phyloP scores from a whole-genome alignment of 176 grass and related monocot genomes.

The Olyra latifolia region DNA sequence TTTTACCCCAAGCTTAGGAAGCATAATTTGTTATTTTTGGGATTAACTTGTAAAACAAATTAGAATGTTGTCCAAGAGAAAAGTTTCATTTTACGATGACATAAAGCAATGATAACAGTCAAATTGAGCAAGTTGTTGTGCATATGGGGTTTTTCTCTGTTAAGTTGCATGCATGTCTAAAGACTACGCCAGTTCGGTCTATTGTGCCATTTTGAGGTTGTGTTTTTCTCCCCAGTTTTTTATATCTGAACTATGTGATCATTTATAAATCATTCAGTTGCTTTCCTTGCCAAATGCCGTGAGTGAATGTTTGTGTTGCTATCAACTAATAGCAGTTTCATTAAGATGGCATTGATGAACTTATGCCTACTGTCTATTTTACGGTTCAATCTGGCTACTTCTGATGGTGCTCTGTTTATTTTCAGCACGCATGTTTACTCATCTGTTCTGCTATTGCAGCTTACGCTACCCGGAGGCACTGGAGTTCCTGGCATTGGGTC shows the following conservation, averaged over 20 bases:
- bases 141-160: not conserved
- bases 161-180: not conserved
- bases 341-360: not conserved
- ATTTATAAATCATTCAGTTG: not conserved
- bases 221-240: not conserved
- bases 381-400: not conserved
- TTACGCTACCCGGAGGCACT: not conserved
- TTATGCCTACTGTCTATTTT: not conserved
- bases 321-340: not conserved
- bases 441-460: constrained; percentile 17
- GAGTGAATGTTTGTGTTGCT: not conserved
- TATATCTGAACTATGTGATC: not conserved
- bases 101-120: not conserved
- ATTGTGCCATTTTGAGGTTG: not conserved
- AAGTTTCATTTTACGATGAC: not conserved
- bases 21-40: not conserved
- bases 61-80: not conserved
- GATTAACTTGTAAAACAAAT: not conserved
- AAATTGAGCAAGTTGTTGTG: not conserved
- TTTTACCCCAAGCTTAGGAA: not conserved
- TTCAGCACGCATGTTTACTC: not conserved
- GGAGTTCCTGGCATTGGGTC: not conserved
- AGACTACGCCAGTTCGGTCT: not conserved
- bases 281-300: not conserved
- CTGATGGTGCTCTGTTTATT: not conserved